phyloP scores from a whole-genome alignment of 2,329 filamentous ascomycete genomes.

The Fusarium pseudocircinatum region DNA sequence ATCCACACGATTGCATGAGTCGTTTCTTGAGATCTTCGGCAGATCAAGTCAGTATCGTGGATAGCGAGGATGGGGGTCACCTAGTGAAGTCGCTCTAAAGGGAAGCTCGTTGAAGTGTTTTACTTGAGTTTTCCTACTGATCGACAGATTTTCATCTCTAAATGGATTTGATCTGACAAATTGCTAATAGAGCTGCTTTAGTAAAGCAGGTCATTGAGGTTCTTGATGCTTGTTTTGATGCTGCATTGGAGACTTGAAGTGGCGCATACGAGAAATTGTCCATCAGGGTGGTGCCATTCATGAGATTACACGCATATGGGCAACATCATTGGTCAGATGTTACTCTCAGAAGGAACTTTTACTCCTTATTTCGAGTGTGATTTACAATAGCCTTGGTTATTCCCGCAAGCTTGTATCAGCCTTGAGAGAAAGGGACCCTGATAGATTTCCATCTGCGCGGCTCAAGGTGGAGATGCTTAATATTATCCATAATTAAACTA shows the following conservation, averaged over 20 bases:
- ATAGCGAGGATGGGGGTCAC: background rate
- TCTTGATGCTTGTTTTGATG: background rate
- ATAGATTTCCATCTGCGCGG: conserved; percentile 1
- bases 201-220: background rate
- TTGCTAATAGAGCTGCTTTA: background rate
- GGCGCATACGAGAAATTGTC: background rate
- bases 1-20: background rate
- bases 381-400: background rate
- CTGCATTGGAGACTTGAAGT: background rate
- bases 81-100: background rate
- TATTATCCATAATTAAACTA: background rate
- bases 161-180: fast-evolving
- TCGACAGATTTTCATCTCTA: background rate
- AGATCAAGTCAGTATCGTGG: background rate
- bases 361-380: background rate
- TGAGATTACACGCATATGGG: background rate
- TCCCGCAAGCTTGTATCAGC: background rate
- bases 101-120: background rate
- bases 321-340: background rate
- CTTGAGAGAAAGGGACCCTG: conserved; percentile 9
- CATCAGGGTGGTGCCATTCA: conserved; percentile 22
- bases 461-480: background rate
- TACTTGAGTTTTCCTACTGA: background rate
- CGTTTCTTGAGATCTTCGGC: background rate
- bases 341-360: background rate